A percentile compares a stretch with the other conserved stretches of the same genome.
Conservation (phyloP, 768 basidiomycete genomes). For the Auriculariales sp. region DNA sequence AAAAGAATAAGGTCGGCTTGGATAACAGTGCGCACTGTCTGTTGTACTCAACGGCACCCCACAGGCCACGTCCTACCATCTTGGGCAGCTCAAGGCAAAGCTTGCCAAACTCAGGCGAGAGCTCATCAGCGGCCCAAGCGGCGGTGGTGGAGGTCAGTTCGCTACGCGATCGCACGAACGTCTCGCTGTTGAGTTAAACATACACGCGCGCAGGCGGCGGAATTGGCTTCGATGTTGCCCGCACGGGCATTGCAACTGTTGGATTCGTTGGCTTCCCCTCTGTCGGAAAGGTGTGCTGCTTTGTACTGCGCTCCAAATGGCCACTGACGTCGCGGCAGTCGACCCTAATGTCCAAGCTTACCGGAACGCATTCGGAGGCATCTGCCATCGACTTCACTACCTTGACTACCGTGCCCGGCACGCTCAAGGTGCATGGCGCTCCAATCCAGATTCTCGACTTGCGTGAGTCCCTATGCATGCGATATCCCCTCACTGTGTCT, state of each 20-base stretch:
- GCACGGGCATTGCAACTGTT: constrained; percentile 94
- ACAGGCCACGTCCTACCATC: constrained; percentile 87
- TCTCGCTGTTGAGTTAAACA: background rate
- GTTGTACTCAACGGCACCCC: background rate
- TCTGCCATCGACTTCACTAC: constrained; percentile 97
- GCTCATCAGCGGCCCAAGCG: constrained; percentile 62
- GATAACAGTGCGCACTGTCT: no score
- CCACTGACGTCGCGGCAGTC: constrained; percentile 33
- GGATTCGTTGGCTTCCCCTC: constrained; percentile 88
- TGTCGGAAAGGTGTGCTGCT: constrained; percentile 64
- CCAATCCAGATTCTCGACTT: constrained; percentile 91
- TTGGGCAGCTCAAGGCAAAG: constrained; percentile 96
- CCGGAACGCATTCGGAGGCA: constrained; percentile 91
- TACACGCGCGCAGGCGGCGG: constrained; percentile 38
- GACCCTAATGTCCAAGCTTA: constrained; percentile 88
- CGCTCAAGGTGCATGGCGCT: constrained; percentile 87
- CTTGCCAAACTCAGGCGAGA: constrained; percentile 94
- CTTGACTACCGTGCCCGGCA: constrained; percentile 89
- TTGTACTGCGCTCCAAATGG: constrained; percentile 1
- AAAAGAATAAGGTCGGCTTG: constrained; percentile 95
- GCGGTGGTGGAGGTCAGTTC: constrained; percentile 55
- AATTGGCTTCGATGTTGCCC: constrained; percentile 92
- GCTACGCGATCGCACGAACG: background rate
- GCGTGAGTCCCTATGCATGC: constrained; percentile 33
- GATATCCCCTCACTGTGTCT: background rate